Percentiles rank a stretch among this genome's conserved stretches.
These are phyloP conservation scores for Trichosporon asahii DNA, from an alignment of 1,284 basidiomycete species.

Conservation along the genomic window DNA sequence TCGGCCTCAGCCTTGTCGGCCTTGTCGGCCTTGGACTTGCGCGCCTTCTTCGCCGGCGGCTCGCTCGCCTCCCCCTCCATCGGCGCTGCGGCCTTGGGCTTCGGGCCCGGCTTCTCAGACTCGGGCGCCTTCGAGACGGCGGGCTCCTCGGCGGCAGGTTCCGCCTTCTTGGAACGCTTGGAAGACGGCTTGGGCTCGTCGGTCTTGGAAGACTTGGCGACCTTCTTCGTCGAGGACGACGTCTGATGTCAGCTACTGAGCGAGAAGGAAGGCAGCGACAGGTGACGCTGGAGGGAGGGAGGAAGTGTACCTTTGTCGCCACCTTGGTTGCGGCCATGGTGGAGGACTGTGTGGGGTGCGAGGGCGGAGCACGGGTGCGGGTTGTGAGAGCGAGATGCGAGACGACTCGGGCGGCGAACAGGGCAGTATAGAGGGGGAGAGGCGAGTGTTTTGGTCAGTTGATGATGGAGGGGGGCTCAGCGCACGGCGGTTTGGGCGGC, in stretches of 20 bases:
- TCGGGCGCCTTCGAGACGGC: not conserved
- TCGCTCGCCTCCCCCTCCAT: not conserved
- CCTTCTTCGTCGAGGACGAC: constrained; percentile 5
- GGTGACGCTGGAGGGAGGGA: not conserved
- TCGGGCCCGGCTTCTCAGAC: constrained; percentile 5
- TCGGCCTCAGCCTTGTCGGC: not conserved
- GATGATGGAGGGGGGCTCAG: not conserved
- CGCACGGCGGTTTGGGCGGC: constrained; percentile 2
- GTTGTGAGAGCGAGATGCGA: not conserved
- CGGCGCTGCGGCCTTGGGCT: constrained; percentile 8
- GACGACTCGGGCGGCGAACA: not conserved
- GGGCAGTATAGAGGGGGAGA: not conserved
- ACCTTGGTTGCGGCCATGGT: not conserved
- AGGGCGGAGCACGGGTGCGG: not conserved
- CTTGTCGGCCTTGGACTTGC: not conserved
- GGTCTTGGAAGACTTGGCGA: not conserved
- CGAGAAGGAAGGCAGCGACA: no score
- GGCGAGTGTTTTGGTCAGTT: not conserved
- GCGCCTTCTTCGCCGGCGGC: constrained; percentile 8
- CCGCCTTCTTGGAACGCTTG: not conserved
- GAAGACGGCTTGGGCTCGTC: constrained; percentile 5
- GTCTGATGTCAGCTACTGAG: not conserved
- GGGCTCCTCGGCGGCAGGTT: not conserved
- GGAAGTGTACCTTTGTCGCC: not conserved
- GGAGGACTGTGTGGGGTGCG: not conserved